Evolutionary conservation across 1,139 yeast genomes (phyloP).

Genomic region (Saccharomyces hybrid): DNA sequence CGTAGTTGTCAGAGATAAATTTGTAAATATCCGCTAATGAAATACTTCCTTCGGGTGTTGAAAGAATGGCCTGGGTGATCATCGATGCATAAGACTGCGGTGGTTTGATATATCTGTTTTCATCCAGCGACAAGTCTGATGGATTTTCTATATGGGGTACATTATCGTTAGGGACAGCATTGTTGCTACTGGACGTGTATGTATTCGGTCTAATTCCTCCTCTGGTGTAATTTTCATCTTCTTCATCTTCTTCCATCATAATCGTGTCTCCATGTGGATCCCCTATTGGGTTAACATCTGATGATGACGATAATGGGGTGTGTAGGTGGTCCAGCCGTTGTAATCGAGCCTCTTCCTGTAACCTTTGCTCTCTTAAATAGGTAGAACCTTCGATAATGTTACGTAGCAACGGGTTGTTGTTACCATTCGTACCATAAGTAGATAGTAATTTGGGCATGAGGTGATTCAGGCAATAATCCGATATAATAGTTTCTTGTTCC

Average conservation of each 20-base stretch:
- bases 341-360: conserved; percentile 4
- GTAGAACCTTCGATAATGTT: conserved; percentile 18
- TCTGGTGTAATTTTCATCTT: background rate
- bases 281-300: background rate
- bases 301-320: background rate
- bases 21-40: conserved; percentile 84
- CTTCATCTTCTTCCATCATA: background rate
- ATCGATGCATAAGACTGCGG: conserved; percentile 94
- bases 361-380: conserved; percentile 10
- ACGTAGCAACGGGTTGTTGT: conserved; percentile 14
- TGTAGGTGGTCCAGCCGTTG: background rate
- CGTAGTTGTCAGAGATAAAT: conserved; percentile 80
- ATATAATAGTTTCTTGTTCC: conserved; percentile 65
- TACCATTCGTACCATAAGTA: conserved; percentile 18
- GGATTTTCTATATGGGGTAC: background rate
- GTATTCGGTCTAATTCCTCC: background rate
- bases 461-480: conserved; percentile 41
- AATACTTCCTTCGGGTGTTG: conserved; percentile 77
- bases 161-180: conserved; percentile 31
- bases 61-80: conserved; percentile 93
- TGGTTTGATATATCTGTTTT: conserved; percentile 84
- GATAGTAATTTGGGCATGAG: conserved; percentile 30
- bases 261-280: background rate
- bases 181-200: background rate
- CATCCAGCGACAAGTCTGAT: conserved; percentile 34